These are phyloP conservation scores for Larix sibirica DNA, from an alignment of 83 land plant genomes.

Conservation along the genomic window DNA sequence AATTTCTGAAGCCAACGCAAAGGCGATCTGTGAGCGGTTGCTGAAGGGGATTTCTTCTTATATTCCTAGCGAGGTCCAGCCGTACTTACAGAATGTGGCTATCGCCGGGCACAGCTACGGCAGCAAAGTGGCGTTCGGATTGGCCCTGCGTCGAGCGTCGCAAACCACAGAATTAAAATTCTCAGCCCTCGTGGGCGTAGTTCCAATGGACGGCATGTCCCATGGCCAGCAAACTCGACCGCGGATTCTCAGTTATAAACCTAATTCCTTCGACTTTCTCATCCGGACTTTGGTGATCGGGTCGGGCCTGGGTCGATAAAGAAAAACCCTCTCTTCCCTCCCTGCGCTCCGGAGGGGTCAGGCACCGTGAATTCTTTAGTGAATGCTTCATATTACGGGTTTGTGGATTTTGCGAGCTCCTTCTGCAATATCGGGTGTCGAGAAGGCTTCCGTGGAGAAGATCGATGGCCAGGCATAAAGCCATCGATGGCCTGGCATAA, in stretches of 20 bases:
- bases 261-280: slow-evolving; percentile 36
- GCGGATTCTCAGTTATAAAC: slow-evolving; percentile 21
- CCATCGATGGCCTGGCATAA: slow-evolving; percentile 58
- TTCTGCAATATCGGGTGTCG: too few species aligned
- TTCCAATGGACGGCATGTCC: slow-evolving; percentile 36
- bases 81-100: slow-evolving; percentile 29
- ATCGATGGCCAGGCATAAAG: too few species aligned
- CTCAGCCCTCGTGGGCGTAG: slow-evolving; percentile 35
- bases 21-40: slow-evolving; percentile 38
- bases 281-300: slow-evolving; percentile 67
- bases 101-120: slow-evolving; percentile 62
- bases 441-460: too few species aligned
- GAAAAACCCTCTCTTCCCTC: slow-evolving; percentile 43
- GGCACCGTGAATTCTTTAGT: slow-evolving; percentile 40
- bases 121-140: slow-evolving; percentile 47
- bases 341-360: slow-evolving; percentile 54
- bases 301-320: slow-evolving; percentile 56
- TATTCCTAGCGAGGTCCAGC: slow-evolving; percentile 18
- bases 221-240: slow-evolving; percentile 31
- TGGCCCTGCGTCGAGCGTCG: slow-evolving; percentile 32
- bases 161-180: slow-evolving; percentile 9
- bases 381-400: slow-evolving; percentile 45
- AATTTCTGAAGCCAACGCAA: slow-evolving; percentile 36
- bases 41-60: slow-evolving; percentile 14
- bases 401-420: slow-evolving; percentile 33